Evolutionary conservation across 2,329 filamentous ascomycete genomes (phyloP).

Genomic region (Tolypocladium album): DNA sequence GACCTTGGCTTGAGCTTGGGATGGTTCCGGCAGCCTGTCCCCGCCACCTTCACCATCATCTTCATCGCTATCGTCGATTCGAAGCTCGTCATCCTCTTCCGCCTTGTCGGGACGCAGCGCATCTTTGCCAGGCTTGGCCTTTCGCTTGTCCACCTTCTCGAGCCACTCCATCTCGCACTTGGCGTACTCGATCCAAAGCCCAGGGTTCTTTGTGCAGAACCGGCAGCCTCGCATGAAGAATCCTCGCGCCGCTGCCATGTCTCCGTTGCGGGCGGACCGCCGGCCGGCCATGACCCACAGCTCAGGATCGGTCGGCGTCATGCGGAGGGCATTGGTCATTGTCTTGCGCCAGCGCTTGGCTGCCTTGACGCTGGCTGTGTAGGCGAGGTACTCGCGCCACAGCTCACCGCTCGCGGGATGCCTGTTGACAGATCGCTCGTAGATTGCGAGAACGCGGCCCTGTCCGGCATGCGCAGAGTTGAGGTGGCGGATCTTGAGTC

Average conservation of each 20-base stretch:
- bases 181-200: slow-evolving; percentile 82
- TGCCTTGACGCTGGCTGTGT: slow-evolving; percentile 58
- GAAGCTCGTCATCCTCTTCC: slow-evolving; percentile 37
- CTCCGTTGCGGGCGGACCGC: slow-evolving; percentile 66
- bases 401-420: slow-evolving; percentile 72
- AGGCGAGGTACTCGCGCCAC: slow-evolving; percentile 87
- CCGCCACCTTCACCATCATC: slow-evolving; percentile 35
- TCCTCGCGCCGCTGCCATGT: slow-evolving; percentile 75
- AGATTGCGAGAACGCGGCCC: slow-evolving; percentile 76
- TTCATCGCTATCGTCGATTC: slow-evolving; percentile 30
- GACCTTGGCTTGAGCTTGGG: slow-evolving; percentile 28
- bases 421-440: slow-evolving; percentile 75
- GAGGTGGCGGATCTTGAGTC: slow-evolving; percentile 61
- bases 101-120: slow-evolving; percentile 34
- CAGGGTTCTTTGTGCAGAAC: slow-evolving; percentile 68
- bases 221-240: slow-evolving; percentile 83
- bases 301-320: slow-evolving; percentile 74
- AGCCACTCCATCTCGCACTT: slow-evolving; percentile 90
- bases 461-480: slow-evolving; percentile 62
- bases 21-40: slow-evolving; percentile 33
- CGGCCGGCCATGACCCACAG: slow-evolving; percentile 83
- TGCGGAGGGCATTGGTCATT: slow-evolving; percentile 60
- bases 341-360: slow-evolving; percentile 54
- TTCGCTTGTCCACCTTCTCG: slow-evolving; percentile 65
- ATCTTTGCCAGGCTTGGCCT: slow-evolving; percentile 36